phyloP scores from a whole-genome alignment of 2,329 filamentous ascomycete species.

The Venturia effusa region DNA sequence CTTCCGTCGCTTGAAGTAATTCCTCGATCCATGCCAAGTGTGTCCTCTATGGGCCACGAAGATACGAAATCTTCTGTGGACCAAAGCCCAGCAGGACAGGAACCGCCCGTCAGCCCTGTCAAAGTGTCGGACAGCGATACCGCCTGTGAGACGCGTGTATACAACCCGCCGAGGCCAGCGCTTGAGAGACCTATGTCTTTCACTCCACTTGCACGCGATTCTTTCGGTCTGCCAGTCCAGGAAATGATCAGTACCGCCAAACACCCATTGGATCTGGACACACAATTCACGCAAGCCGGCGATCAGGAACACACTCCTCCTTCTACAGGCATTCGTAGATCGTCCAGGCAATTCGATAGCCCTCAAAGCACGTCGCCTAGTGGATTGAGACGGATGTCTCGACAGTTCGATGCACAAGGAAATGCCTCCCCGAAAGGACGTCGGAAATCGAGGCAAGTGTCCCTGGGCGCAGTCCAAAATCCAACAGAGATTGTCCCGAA shows the following conservation, averaged over 20 bases:
- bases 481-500: not conserved
- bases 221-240: conserved; percentile 11
- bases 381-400: not conserved
- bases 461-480: not conserved
- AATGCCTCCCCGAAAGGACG: not conserved
- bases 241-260: conserved; percentile 10
- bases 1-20: not conserved
- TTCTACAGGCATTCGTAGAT: not conserved
- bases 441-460: not conserved
- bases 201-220: conserved; percentile 17
- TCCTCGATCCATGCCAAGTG: conserved; percentile 2
- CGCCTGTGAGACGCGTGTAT: not conserved
- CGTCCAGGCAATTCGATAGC: not conserved
- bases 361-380: not conserved
- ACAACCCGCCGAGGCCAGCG: not conserved
- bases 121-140: not conserved
- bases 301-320: not conserved
- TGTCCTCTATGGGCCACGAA: conserved; percentile 6
- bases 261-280: conserved; percentile 3
- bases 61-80: not conserved
- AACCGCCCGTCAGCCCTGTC: conserved; percentile 3
- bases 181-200: conserved; percentile 20
- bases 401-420: not conserved
- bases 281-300: not conserved
- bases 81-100: not conserved